Evolutionary conservation across 2,329 filamentous ascomycete species (phyloP).

Genomic region (Cytospora leucostoma): DNA sequence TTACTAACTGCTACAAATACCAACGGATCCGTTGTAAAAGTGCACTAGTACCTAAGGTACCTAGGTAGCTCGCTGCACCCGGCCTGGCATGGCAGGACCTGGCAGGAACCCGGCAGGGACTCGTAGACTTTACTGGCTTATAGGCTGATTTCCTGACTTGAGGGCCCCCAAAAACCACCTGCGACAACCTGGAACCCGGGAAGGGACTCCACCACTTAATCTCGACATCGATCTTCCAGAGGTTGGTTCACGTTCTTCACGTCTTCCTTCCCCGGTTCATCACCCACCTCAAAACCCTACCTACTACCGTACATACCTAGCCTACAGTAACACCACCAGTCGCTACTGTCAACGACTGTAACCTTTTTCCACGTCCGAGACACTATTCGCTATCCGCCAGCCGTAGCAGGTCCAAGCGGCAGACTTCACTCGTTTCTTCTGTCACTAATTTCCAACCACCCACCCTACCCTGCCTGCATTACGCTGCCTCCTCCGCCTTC

Average conservation of each 20-base stretch:
- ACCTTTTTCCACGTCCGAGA: background rate
- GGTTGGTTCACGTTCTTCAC: background rate
- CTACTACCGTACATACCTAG: background rate
- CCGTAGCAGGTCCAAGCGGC: slow-evolving; percentile 3
- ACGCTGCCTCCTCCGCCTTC: background rate
- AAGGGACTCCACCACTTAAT: background rate
- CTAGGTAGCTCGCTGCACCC: too few species aligned
- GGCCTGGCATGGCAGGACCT: too few species aligned
- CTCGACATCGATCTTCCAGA: background rate
- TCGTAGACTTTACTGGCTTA: too few species aligned
- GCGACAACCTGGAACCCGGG: background rate
- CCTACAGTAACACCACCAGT: background rate
- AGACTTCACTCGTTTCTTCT: background rate
- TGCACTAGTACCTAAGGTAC: too few species aligned
- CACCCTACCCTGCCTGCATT: background rate
- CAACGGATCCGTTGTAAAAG: too few species aligned
- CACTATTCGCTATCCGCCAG: background rate
- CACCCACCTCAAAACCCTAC: background rate
- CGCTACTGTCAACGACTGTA: background rate
- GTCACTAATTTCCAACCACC: background rate
- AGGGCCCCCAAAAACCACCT: background rate
- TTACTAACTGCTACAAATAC: too few species aligned
- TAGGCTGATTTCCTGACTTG: background rate
- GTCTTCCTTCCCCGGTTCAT: background rate
- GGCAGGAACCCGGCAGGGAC: too few species aligned